Evolutionary conservation across 192 early-diverging fungal genomes (phyloP).

Genomic region (Coemansia sp.): DNA sequence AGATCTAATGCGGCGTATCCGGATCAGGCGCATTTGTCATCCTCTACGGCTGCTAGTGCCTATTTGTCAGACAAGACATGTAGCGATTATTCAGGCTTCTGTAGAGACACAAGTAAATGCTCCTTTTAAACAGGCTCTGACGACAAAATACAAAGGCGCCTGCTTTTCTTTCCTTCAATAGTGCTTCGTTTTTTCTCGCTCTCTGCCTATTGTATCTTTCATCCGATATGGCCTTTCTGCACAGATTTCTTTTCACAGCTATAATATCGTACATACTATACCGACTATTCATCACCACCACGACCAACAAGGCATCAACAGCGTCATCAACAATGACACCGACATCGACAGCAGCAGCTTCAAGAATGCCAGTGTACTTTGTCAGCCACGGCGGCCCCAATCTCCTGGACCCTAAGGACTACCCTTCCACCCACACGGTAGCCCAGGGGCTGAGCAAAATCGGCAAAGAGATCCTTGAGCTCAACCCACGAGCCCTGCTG

Average conservation of each 20-base stretch:
- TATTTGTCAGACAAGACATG: background rate
- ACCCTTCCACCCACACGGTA: conserved; percentile 20
- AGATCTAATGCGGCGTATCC: too few species aligned
- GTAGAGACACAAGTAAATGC: too few species aligned
- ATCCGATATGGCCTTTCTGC: background rate
- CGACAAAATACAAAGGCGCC: background rate
- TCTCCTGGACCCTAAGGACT: conserved; percentile 31
- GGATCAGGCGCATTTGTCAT: background rate
- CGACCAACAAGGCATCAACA: conserved; percentile 6
- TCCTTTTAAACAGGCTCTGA: too few species aligned
- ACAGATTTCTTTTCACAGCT: background rate
- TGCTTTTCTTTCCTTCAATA: background rate
- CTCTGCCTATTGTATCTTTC: too few species aligned
- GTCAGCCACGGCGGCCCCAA: conserved; percentile 47
- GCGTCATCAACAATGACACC: background rate
- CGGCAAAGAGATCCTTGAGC: conserved; percentile 42
- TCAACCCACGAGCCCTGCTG: conserved; percentile 59
- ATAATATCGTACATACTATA: conserved; percentile 1
- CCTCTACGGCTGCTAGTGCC: too few species aligned
- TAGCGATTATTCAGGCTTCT: background rate
- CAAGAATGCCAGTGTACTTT: conserved; percentile 36
- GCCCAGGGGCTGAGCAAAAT: conserved; percentile 31
- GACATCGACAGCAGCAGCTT: background rate
- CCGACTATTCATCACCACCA: background rate
- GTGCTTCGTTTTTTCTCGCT: background rate